Evolutionary conservation across 139 green algal species (phyloP).

Genomic region (Eudorina sp.): DNA sequence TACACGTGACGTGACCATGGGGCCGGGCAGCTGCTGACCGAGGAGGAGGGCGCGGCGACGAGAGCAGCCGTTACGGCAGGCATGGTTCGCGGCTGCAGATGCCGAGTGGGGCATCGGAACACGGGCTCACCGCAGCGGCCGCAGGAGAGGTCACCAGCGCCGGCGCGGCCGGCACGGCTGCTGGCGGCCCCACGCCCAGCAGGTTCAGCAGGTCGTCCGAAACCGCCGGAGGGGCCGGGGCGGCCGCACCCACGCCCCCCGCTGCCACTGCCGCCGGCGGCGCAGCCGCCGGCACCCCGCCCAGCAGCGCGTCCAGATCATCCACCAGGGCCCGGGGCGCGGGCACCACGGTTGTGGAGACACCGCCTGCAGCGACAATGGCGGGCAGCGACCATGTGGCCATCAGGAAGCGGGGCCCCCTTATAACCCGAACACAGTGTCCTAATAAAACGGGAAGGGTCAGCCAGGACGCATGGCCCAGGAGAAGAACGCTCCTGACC

Average conservation of each 20-base stretch:
- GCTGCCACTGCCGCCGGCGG: not conserved
- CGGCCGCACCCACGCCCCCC: not conserved
- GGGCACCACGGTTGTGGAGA: not conserved
- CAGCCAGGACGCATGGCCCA: no score
- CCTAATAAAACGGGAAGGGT: no score
- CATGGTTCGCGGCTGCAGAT: not conserved
- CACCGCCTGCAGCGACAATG: no score
- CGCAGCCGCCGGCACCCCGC: constrained; percentile 30
- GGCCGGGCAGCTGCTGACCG: no score
- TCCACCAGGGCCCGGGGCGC: constrained; percentile 28
- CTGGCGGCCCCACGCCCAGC: constrained; percentile 17
- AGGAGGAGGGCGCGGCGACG: no score
- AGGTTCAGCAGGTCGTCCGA: constrained; percentile 50
- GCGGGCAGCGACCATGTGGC: no score
- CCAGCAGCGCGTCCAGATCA: constrained; percentile 46
- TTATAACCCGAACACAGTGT: no score
- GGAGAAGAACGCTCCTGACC: no score
- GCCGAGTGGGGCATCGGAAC: not conserved
- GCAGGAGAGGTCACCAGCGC: not conserved
- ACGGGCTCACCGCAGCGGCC: not conserved
- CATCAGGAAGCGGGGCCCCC: no score
- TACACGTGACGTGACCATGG: no score
- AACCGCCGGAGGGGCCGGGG: constrained; percentile 19
- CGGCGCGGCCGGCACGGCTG: not conserved
- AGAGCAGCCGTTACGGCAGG: not conserved